Percentiles rank a stretch among this genome's conserved stretches.
phyloP scores from a whole-genome alignment of 2,329 filamentous ascomycete species.

The Aspergillus transmontanensis region DNA sequence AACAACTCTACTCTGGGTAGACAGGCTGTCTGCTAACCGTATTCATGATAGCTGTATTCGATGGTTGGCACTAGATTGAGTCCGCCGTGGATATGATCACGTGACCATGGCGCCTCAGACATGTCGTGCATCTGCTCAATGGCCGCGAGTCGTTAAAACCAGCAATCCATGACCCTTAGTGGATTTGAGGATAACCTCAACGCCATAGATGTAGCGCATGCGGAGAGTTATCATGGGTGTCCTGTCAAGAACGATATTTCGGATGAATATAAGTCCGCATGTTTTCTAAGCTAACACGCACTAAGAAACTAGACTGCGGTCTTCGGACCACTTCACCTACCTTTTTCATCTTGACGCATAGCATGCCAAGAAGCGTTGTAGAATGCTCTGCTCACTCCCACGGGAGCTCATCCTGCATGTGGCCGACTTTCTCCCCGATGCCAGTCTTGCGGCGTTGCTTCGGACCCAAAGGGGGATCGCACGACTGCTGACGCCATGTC shows the following conservation, averaged over 20 bases:
- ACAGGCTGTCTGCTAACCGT: too few relatives aligned
- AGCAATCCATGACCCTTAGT: too few relatives aligned
- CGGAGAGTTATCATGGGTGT: fast-evolving
- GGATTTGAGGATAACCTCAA: too few relatives aligned
- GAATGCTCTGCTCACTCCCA: not conserved
- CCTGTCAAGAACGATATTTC: fast-evolving
- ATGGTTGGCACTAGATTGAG: too few relatives aligned
- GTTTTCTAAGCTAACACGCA: not conserved
- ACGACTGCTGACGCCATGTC: not conserved
- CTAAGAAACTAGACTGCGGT: not conserved
- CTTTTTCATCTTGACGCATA: not conserved
- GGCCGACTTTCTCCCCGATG: not conserved
- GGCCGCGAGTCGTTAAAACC: too few relatives aligned
- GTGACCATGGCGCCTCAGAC: too few relatives aligned
- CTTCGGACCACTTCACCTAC: not conserved
- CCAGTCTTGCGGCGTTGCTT: not conserved
- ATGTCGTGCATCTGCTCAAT: too few relatives aligned
- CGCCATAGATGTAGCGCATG: not conserved
- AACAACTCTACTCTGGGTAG: too few relatives aligned
- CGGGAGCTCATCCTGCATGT: not conserved
- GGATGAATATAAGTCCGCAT: not conserved
- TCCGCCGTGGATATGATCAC: too few relatives aligned
- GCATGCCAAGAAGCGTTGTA: not conserved
- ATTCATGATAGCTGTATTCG: too few relatives aligned
- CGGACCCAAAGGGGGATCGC: not conserved